Evolutionary conservation across 2,329 filamentous ascomycete genomes (phyloP).

Genomic region (Cladosporium cucumerinum): DNA sequence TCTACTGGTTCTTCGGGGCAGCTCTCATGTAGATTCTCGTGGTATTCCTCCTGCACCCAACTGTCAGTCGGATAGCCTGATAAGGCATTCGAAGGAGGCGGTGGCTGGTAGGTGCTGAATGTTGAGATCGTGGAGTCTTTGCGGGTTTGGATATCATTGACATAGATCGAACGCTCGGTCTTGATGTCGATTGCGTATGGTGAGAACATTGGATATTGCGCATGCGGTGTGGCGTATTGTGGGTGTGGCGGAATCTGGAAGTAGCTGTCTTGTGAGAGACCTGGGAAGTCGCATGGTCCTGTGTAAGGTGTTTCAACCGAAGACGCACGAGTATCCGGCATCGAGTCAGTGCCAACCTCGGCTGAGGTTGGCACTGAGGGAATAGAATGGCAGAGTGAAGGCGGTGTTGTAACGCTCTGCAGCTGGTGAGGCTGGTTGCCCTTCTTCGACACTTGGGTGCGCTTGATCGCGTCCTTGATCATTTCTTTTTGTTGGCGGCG

Average conservation of each 20-base stretch:
- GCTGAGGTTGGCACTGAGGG: constrained; percentile 57
- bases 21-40: constrained; percentile 65
- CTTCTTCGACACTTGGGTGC: constrained; percentile 92
- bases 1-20: constrained; percentile 57
- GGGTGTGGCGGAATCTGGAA: constrained; percentile 59
- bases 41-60: constrained; percentile 70
- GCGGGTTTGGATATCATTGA: constrained; percentile 83
- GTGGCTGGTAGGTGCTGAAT: constrained; percentile 85
- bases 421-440: constrained; percentile 46
- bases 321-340: constrained; percentile 68
- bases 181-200: constrained; percentile 95
- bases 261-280: constrained; percentile 53
- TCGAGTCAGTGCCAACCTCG: constrained; percentile 72
- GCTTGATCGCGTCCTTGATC: constrained; percentile 97
- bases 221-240: constrained; percentile 33
- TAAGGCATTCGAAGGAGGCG: constrained; percentile 67
- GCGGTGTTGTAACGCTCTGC: constrained; percentile 61
- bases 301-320: constrained; percentile 80
- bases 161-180: constrained; percentile 89
- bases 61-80: constrained; percentile 59
- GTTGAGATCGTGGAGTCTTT: constrained; percentile 86
- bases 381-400: constrained; percentile 75
- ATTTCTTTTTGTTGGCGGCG: constrained; percentile 84
- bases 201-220: constrained; percentile 57
- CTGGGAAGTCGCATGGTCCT: constrained; percentile 62